Base-by-base conservation (phyloP, 805 yeast species). In the Ogataea dorogensis region DNA sequence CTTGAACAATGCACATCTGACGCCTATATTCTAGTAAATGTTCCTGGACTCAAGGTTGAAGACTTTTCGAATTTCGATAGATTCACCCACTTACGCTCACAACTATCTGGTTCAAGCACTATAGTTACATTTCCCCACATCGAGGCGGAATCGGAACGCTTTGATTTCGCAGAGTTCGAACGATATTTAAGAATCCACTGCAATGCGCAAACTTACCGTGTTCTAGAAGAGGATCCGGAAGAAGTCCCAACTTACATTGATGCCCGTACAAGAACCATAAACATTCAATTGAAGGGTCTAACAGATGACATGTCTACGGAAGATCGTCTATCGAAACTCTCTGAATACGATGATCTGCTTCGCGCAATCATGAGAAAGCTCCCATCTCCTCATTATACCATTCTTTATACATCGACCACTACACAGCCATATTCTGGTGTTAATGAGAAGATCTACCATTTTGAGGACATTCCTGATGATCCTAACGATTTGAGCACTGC, bases 321-420 rank as follows among this genome's bases (percentile, higher is more conserved):
- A 29, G 59, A 65, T 29, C 49, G 65, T 12, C 28, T 30, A 3
- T 37, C 35, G 5, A 35, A 31, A 5, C 29, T 59, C 7, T 19
- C 13, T 19, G 37, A 48, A 24, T 47, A 61, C 33, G 72, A 69
- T 42, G 38, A 42, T 2, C 43, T 64, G 11, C 42, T 86, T 8
- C 65, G 82, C 34, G 67, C 68, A 13, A 67, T 84, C 4, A 43
- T 84, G n/a, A 71, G 84, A 23, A 77, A 75, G 36, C 57, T 84
- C 9, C 96, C 96, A 1, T 70, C 89, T 0, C 95, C 96, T 0
- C 73, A 75, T 42, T 72, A 71, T 37, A 66, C 87, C 2, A 61
- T 88, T 2, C 56, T 86, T 2, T 65, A 78, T 40, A 76, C 88
- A 0, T 67, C 81, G 8, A 48, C 53, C 3, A 56, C 64, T 3